Base-by-base conservation (phyloP, 2,329 filamentous ascomycete genomes). In the Curvularia spicifera region DNA sequence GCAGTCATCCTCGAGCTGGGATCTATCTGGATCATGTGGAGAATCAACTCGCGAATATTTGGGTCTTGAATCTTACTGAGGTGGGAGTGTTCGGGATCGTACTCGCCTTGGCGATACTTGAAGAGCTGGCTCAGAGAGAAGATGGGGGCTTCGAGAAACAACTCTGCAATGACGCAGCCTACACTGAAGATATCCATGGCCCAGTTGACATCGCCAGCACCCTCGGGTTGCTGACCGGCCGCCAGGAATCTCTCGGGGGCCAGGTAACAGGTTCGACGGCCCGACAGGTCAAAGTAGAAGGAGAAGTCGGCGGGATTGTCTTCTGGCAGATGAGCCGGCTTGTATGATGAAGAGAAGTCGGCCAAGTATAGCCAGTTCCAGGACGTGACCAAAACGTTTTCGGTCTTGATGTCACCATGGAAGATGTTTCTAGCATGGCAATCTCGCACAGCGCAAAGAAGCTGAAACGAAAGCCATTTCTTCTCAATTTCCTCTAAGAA, bases 361-460 rank as follows among this genome's bases (percentile, higher is more conserved):
- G 93, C 89, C 37, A 99, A 84, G 75, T 98, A 99, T 2, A 99
- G 84, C 95, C 96, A 99, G 79, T 98, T 97, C 95, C 95, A 99
- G 6, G 95, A 98, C 0, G 95, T 99, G 50, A 99, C 94, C 47
- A 99, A 82, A 35, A 96, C 87, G 71, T 99, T 99, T 78, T 99
- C 94, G 1, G 94, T 95, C 82, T 99, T 99, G 81, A 99, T 98
- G 73, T 99, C 96, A 57, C 95, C 96, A 74, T 99, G 95, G 75
- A 93, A 98, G 51, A 99, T 84, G 69, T 96, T 91, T 46, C 90
- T 85, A 28, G 90, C 84, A 76, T 99, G 95, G 70, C 92, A 97
- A 77, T 99, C 96, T 56, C 93, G 88, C 57, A 99, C 82, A 2
- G 91, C 93, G 76, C 93, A 97, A 10, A 99, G 84, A 2, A 99